Conservation (phyloP, 345 rosid genomes). For the Hevea brasiliensis region DNA sequence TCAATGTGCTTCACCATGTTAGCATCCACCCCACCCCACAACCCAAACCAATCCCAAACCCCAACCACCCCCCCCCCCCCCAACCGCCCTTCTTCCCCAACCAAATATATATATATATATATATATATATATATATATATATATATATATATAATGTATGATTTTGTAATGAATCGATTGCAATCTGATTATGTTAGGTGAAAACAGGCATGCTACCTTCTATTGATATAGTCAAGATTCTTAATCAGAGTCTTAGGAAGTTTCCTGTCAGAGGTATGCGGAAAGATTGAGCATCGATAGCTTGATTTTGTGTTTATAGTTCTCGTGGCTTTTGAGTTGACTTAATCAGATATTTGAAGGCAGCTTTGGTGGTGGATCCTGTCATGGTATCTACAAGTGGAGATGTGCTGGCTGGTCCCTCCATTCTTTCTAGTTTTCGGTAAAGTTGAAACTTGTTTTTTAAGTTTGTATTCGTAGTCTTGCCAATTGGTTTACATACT, state of each 20-base stretch:
- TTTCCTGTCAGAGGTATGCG: conserved; percentile 67
- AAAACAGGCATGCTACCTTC: conserved; percentile 98
- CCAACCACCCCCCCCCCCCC: too few relatives aligned
- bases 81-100: too few relatives aligned
- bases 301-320: conserved; percentile 6
- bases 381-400: conserved; percentile 98
- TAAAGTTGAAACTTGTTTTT: conserved; percentile 30
- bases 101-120: too few relatives aligned
- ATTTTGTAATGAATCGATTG: neutral
- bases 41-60: too few relatives aligned
- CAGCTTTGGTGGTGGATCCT: conserved; percentile 97
- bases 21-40: too few relatives aligned
- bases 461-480: neutral
- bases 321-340: conserved; percentile 29
- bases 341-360: conserved; percentile 42
- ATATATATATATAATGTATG: neutral
- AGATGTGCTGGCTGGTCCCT: conserved; percentile 78
- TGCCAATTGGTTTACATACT: neutral
- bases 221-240: conserved; percentile 56
- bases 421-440: conserved; percentile 63
- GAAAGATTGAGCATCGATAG: neutral
- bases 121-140: too few relatives aligned
- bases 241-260: conserved; percentile 50
- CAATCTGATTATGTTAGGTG: conserved; percentile 48
- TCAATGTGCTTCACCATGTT: neutral